A percentile compares a stretch with the other conserved stretches of the same genome.
Conservation (phyloP, 116 monocot genomes). For the Zostera marina region DNA sequence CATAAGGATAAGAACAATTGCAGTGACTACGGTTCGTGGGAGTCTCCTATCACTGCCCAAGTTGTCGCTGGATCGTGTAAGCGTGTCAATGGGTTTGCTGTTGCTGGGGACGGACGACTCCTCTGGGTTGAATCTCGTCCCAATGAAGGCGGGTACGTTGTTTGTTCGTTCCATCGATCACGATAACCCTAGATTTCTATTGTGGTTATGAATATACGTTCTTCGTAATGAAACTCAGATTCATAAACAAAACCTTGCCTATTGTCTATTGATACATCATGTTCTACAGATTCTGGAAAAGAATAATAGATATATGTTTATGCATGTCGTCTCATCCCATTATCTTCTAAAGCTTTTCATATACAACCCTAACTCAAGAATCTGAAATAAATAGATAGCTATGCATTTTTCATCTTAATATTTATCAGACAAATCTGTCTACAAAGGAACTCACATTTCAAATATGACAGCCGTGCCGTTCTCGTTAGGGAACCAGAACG, state of each 20-base stretch:
- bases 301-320: too few species aligned
- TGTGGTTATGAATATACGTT: neutral
- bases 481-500: conserved; percentile 57
- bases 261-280: too few species aligned
- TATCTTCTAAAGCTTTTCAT: neutral
- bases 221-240: too few species aligned
- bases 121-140: conserved; percentile 81
- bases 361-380: neutral
- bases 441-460: neutral
- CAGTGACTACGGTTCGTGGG: conserved; percentile 85
- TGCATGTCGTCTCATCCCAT: too few species aligned
- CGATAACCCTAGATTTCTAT: neutral
- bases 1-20: neutral
- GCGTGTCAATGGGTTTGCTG: conserved; percentile 49
- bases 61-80: conserved; percentile 58
- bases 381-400: neutral
- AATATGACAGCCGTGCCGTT: conserved; percentile 51
- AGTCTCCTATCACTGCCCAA: conserved; percentile 78
- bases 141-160: conserved; percentile 55
- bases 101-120: conserved; percentile 62
- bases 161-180: neutral
- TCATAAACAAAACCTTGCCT: too few species aligned
- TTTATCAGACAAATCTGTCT: neutral
- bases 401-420: neutral
- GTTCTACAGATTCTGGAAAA: too few species aligned